A percentile compares a stretch with the other conserved stretches of the same genome.
Evolutionary conservation across 1,139 yeast species (phyloP).

Genomic region (Blastobotrys malaysiensis): DNA sequence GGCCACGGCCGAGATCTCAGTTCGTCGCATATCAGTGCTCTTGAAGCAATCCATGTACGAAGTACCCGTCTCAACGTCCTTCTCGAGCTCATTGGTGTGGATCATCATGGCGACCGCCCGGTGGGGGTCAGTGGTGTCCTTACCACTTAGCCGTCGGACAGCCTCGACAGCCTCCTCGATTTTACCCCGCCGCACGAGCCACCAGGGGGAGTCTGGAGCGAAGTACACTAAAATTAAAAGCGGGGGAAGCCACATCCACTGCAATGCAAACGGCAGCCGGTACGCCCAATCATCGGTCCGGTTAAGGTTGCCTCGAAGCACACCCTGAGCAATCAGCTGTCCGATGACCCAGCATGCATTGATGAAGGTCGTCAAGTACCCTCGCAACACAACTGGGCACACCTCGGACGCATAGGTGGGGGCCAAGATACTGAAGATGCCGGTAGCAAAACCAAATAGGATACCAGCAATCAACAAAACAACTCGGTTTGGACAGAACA

Average conservation of each 20-base stretch:
- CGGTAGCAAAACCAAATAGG: constrained; percentile 43
- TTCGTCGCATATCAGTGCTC: constrained; percentile 47
- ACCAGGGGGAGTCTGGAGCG: constrained; percentile 57
- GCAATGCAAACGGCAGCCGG: constrained; percentile 46
- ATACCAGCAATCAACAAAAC: constrained; percentile 39
- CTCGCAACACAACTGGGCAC: constrained; percentile 41
- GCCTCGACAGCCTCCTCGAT: constrained; percentile 26
- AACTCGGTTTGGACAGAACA: constrained; percentile 31
- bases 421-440: constrained; percentile 41
- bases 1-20: constrained; percentile 36
- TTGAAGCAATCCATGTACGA: constrained; percentile 45
- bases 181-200: constrained; percentile 39
- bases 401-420: constrained; percentile 45
- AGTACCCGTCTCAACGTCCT: constrained; percentile 29
- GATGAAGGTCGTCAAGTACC: constrained; percentile 37
- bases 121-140: constrained; percentile 29
- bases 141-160: constrained; percentile 13
- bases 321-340: constrained; percentile 29
- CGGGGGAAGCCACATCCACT: constrained; percentile 60
- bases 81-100: constrained; percentile 43
- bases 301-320: constrained; percentile 3
- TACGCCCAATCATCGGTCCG: constrained; percentile 28
- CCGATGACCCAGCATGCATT: constrained; percentile 43
- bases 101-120: constrained; percentile 38
- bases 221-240: constrained; percentile 45